Evolutionary conservation across 1,284 basidiomycete genomes (phyloP), one percentile per base, ranked within the genome.

Genomic region (Trichosporon asahii): DNA sequence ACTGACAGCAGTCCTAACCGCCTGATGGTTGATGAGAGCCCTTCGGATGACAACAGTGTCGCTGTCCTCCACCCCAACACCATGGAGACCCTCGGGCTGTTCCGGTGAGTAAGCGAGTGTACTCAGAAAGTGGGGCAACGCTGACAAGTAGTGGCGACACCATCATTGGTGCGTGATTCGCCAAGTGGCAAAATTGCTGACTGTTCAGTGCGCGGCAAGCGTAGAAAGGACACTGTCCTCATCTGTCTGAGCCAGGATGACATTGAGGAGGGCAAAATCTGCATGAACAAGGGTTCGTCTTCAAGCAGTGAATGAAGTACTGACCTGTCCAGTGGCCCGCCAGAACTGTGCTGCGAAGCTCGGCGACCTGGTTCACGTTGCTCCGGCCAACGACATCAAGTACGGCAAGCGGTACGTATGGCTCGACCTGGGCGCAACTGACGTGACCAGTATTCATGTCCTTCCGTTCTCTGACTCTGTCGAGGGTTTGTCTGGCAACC

Each of bases 261-360:
- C 74, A 92, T 98, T 69, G 97, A 98, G 77, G 96, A 98, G 84
- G 94, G 95, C 74, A 94, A 95, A 83, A 94, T 99, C 75, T 94
- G 97, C 78, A 88, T 99, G 86, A 99, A 99, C 90, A 98, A 97
- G 84, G 87, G 87, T 87, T 37, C 67, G 82, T 71, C 11, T 23
- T 8, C 14, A 5, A 9, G 8, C 4, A 35, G 33, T 12, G 2
- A 21, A 0, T 40, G 14, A 11, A 2, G 25, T 2, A 40, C 66
- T 72, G 64, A 74, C 66, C 1, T 2, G n/a, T 31, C 0, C 78
- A 87, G 97, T 99, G 60, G 97, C 97, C 4, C 93, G 97, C 71
- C 96, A 98, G 86, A 99, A 99, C 85, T 86, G 99, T 66, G 93
- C 97, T 66, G 93, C 98, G 78, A 99, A 98, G 87, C 90, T 99